Conservation (phyloP, 345 rosid species). For the Bruguiera sexangula region DNA sequence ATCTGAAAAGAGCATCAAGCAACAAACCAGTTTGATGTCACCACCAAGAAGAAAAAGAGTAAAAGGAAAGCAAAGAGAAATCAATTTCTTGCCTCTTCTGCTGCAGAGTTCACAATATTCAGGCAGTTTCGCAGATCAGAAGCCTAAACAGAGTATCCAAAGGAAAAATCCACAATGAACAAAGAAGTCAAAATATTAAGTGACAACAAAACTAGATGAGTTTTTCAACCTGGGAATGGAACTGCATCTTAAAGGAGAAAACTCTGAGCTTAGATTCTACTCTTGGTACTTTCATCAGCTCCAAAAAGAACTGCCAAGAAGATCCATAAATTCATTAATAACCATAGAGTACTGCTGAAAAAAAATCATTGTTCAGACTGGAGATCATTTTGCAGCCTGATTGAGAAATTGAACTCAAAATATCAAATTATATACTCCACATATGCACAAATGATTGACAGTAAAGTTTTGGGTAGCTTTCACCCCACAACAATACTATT, state of each 20-base stretch:
- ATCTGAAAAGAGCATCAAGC: constrained; percentile 40
- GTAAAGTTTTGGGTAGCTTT: too few species aligned
- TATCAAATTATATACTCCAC: too few species aligned
- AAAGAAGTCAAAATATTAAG: constrained; percentile 10
- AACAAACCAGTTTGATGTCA: constrained; percentile 4
- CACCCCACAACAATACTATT: too few species aligned
- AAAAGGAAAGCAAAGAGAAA: not conserved
- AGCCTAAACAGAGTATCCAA: constrained; percentile 42
- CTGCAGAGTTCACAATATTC: constrained; percentile 63
- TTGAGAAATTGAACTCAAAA: too few species aligned
- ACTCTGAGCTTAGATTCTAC: constrained; percentile 90
- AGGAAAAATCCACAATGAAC: constrained; percentile 16
- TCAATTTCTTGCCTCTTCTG: constrained; percentile 62
- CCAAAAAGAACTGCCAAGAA: constrained; percentile 73
- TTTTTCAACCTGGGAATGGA: constrained; percentile 62
- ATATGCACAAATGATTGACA: too few species aligned
- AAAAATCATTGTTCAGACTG: too few species aligned
- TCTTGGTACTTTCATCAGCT: constrained; percentile 86
- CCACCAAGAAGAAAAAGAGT: constrained; percentile 1
- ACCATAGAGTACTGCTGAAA: too few species aligned
- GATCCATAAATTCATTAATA: constrained; percentile 18
- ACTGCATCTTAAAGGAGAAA: constrained; percentile 89
- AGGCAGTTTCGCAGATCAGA: constrained; percentile 74
- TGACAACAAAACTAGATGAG: constrained; percentile 5
- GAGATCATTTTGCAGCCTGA: too few species aligned